Base-by-base conservation (phyloP, 2,329 filamentous ascomycete species). In the Fusarium pseudocircinatum region DNA sequence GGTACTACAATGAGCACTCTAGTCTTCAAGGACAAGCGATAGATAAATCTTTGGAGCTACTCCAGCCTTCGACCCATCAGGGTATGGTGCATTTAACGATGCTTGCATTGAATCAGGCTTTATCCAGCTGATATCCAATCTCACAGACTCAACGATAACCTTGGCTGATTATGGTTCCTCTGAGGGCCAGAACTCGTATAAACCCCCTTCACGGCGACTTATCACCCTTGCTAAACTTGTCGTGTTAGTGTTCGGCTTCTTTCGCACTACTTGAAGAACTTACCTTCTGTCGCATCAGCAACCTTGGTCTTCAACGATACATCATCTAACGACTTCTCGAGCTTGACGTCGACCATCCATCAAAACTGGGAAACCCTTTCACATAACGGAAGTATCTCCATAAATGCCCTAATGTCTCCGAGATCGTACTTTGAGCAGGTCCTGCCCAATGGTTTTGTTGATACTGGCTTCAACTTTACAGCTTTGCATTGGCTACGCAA, bases 1-100 rank as follows among this genome's bases (percentile, higher is more conserved):
- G 40, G 4, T 50, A n/a, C n/a, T 58, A 58, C 20, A 58, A 58
- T 12, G 42, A 58, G 4, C 6, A 58, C 12, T 49, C 24, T 6
- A 16, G 5, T 18, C 56, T 58, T 37, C 32, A 58, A 30, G 56
- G 10, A 0, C 18, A 28, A 9, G 42, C 40, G 0, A 50, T 50
- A 22, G 32, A 50, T 2, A n/a, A 15, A 4, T 58, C 32, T 4
- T 10, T 58, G 8, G 24, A 26, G 14, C 20, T 50, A 1, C 18
- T 58, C 3, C 2, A 2, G 8, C 24, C 8, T 8, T 14, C 24
- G 0, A 7, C 0, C 0, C 2, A 28, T 24, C 7, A 2, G 1
- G 24, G 42, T 37, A 37, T 12, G 20, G 0, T 28, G 1, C 7
- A 7, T 7, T 24, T 6, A 5, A 7, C 10, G 2, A 7, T 56